Conservation (phyloP, 352 stramenopile species). For the Elongisporangium prolatum region DNA sequence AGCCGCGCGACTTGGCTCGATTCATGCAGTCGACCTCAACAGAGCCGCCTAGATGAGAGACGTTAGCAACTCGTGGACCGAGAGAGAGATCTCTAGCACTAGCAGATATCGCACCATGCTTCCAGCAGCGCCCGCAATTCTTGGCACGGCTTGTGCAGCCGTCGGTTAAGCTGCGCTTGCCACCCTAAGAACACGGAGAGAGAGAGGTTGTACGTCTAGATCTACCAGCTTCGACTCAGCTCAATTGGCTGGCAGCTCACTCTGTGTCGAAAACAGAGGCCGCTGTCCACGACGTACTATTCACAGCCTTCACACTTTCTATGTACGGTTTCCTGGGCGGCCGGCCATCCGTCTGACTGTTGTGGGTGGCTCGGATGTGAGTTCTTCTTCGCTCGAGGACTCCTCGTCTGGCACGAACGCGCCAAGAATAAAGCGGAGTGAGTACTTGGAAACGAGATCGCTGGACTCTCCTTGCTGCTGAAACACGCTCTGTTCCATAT, state of each 20-base stretch:
- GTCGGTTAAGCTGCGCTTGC: constrained; percentile 53
- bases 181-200: constrained; percentile 25
- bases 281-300: constrained; percentile 76
- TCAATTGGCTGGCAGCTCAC: constrained; percentile 17
- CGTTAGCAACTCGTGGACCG: background rate
- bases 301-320: constrained; percentile 69
- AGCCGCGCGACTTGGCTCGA: constrained; percentile 79
- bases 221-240: too few species aligned
- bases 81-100: background rate
- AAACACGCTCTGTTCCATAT: too few species aligned
- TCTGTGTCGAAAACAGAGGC: constrained; percentile 68
- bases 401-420: constrained; percentile 7
- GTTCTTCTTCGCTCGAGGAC: constrained; percentile 5
- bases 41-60: constrained; percentile 33
- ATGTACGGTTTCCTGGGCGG: constrained; percentile 60
- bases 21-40: constrained; percentile 61
- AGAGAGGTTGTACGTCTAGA: background rate
- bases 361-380: constrained; percentile 12
- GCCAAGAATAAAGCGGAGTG: constrained; percentile 72
- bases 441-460: constrained; percentile 43
- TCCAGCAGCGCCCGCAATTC: constrained; percentile 68
- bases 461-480: too few species aligned
- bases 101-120: constrained; percentile 30
- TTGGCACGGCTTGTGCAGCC: constrained; percentile 72
- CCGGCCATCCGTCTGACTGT: constrained; percentile 42